phyloP scores from a whole-genome alignment of 2,329 filamentous ascomycete genomes.

The Fusarium papillatum region DNA sequence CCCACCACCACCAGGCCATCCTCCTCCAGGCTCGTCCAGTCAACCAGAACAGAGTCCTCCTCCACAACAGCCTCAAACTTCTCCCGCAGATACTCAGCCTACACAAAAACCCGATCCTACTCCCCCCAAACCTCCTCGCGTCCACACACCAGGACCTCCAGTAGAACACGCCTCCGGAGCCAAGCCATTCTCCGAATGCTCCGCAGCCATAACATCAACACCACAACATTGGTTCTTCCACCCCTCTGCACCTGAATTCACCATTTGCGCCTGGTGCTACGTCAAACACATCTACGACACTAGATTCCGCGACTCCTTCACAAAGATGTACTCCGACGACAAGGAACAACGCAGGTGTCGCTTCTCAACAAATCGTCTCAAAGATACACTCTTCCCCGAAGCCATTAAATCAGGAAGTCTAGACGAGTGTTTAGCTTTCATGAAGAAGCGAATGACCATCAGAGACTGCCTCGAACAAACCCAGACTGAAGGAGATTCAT shows the following conservation, averaged over 20 bases:
- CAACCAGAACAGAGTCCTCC: neutral
- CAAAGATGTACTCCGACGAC: conserved; percentile 34
- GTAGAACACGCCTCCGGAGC: conserved; percentile 26
- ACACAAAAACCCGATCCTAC: neutral
- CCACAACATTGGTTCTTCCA: conserved; percentile 55
- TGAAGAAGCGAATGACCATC: conserved; percentile 41
- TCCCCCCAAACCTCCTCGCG: conserved; percentile 17
- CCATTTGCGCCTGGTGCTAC: conserved; percentile 55
- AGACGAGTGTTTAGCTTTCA: conserved; percentile 44
- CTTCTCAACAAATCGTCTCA: conserved; percentile 50
- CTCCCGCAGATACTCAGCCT: neutral
- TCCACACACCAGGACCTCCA: conserved; percentile 29
- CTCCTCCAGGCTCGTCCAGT: neutral
- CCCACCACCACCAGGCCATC: neutral
- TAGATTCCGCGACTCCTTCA: conserved; percentile 45
- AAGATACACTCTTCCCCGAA: conserved; percentile 46
- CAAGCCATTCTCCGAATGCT: conserved; percentile 44
- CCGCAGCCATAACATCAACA: conserved; percentile 39
- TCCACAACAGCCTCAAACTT: neutral
- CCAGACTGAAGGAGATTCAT: conserved; percentile 35
- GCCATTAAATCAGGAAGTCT: conserved; percentile 46
- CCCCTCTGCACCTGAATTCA: conserved; percentile 45
- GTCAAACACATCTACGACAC: conserved; percentile 51
- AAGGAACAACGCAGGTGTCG: conserved; percentile 48
- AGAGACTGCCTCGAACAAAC: conserved; percentile 30